Base-by-base conservation (phyloP, 1,139 yeast species). In the Lodderomyces margitis region DNA sequence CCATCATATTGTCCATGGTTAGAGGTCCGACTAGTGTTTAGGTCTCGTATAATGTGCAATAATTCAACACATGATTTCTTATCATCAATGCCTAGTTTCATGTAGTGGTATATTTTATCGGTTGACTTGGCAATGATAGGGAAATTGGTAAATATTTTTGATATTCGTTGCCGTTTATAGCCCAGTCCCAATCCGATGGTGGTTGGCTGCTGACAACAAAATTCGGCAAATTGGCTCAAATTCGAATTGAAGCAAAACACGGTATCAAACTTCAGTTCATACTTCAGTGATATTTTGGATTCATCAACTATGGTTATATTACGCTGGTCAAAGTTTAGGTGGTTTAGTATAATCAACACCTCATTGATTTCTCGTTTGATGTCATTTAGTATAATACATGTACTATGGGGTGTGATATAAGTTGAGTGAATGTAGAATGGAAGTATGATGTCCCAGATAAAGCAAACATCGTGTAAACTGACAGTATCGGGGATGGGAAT, bases 391-490 rank as follows among this genome's bases (percentile, higher is more conserved):
- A 69, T 46, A 5, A 70, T 49, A 37, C 69, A 50, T 5, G 61
- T 44, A 21, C 55, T 50, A n/a, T 57, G 56, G 11, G 32, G n/a
- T n/a, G n/a, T 28, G 11, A 28, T 28, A 34, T n/a, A 14, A 20
- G 15, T 12, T 11, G 37, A 34, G 11, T 21, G 23, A 2, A 58
- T 48, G 46, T 61, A 68, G 36, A 70, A 61, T 2, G 74, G 75
- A 11, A 69, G 51, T 49, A 63, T 55, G n/a, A 64, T 54, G 36
- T 69, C 75, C 30, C 60, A 46, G 2, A 64, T 46, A 39, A 67
- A 67, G 37, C 70, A 61, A 24, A 64, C 59, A 48, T 70, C 76
- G 47, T 69, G 75, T 17, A 64, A 52, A 42, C 70, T 64, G 11
- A 68, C 55, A 40, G 54, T 57, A 3, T 49, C 51, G 1, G 74